A percentile compares a stretch with the other conserved stretches of the same genome.
phyloP scores from a whole-genome alignment of 2,329 filamentous ascomycete species.

The Pseudocercospora ulei region DNA sequence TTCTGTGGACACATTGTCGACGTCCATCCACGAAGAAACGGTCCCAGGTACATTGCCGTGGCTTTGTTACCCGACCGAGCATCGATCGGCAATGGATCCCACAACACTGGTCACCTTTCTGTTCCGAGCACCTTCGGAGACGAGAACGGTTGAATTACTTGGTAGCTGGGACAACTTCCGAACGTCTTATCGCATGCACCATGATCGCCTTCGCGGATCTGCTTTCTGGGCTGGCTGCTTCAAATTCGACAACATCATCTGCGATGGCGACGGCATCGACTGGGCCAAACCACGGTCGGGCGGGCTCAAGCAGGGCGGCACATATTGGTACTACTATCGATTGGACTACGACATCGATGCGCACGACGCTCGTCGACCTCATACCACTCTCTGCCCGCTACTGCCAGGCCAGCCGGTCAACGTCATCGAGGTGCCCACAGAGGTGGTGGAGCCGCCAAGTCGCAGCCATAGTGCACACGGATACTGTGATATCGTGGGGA shows the following conservation, averaged over 20 bases:
- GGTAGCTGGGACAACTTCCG: constrained; percentile 96
- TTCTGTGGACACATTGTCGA: not conserved
- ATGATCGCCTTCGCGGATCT: constrained; percentile 62
- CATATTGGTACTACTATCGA: constrained; percentile 96
- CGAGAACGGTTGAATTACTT: constrained; percentile 64
- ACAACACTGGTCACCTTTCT: constrained; percentile 36
- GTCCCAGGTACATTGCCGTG: not conserved
- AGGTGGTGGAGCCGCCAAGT: constrained; percentile 36
- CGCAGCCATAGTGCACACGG: constrained; percentile 29
- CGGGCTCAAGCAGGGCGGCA: constrained; percentile 81
- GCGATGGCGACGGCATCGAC: constrained; percentile 56
- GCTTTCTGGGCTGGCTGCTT: constrained; percentile 82
- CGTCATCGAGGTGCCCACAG: constrained; percentile 66
- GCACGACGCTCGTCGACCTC: constrained; percentile 61
- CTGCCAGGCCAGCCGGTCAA: constrained; percentile 84
- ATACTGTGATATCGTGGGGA: constrained; percentile 23
- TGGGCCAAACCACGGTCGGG: constrained; percentile 55
- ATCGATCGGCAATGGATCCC: constrained; percentile 29
- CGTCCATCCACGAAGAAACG: not conserved
- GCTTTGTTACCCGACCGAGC: constrained; percentile 5
- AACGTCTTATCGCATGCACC: constrained; percentile 67
- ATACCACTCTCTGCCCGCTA: constrained; percentile 70
- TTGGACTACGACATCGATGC: constrained; percentile 68
- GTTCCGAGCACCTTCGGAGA: constrained; percentile 41
- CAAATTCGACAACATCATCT: constrained; percentile 71